phyloP scores from a whole-genome alignment of 257 asterid genomes.

The Plantago major region DNA sequence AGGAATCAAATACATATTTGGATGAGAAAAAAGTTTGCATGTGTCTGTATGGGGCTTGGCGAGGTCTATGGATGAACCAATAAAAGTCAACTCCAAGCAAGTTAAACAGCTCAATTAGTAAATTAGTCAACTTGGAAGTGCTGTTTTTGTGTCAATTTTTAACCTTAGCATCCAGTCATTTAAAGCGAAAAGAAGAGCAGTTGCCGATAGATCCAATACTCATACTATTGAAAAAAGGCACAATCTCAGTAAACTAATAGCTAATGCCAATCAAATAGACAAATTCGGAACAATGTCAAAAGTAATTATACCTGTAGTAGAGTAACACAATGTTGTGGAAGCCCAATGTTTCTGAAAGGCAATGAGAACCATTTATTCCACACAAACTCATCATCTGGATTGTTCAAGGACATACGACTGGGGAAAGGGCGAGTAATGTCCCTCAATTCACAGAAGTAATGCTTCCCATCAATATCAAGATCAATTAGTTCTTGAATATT shows the following conservation, averaged over 20 bases:
- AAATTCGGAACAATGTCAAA: constrained; percentile 20
- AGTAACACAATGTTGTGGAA: constrained; percentile 78
- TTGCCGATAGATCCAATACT: neutral
- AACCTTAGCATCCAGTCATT: no score
- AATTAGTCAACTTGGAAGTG: no score
- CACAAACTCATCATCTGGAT: constrained; percentile 92
- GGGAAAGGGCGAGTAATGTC: constrained; percentile 96
- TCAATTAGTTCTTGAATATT: constrained; percentile 86
- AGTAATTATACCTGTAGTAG: constrained; percentile 76
- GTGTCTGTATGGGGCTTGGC: neutral
- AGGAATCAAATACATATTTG: no score
- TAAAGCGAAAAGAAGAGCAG: no score
- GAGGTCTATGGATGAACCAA: neutral
- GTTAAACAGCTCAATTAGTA: no score
- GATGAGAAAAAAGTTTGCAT: neutral
- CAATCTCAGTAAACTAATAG: neutral
- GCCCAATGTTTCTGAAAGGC: constrained; percentile 86
- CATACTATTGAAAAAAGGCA: neutral
- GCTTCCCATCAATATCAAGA: constrained; percentile 92
- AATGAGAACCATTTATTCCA: constrained; percentile 95
- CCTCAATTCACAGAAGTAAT: constrained; percentile 86
- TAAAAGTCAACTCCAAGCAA: neutral
- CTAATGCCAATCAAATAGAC: constrained; percentile 1
- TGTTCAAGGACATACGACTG: constrained; percentile 72
- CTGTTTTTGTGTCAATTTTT: no score